These are phyloP conservation scores for Suhomyces terraborum DNA, from an alignment of 1,139 yeast species.

Conservation along the genomic window DNA sequence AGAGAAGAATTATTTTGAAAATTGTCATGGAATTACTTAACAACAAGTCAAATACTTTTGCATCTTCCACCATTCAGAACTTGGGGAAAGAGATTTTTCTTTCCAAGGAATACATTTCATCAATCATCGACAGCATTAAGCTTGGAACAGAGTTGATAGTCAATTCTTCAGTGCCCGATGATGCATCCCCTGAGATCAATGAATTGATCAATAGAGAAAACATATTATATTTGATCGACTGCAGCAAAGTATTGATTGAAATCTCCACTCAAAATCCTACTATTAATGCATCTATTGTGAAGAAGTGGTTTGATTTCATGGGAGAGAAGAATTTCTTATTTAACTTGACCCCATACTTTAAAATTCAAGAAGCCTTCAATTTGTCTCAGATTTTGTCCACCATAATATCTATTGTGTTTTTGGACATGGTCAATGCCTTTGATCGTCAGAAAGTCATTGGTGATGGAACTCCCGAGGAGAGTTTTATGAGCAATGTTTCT, in stretches of 20 bases:
- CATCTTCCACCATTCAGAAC: constrained; percentile 37
- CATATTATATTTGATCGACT: constrained; percentile 38
- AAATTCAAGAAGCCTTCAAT: constrained; percentile 36
- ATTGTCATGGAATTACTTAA: constrained; percentile 42
- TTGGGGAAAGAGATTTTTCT: constrained; percentile 42
- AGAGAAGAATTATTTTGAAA: constrained; percentile 47
- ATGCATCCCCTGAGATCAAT: constrained; percentile 24
- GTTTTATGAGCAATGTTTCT: constrained; percentile 46
- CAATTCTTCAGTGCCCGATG: constrained; percentile 13
- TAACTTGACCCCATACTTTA: constrained; percentile 28
- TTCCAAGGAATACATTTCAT: constrained; percentile 28
- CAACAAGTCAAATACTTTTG: constrained; percentile 33
- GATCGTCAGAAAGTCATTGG: constrained; percentile 5
- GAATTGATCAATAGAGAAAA: constrained; percentile 36
- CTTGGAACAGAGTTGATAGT: constrained; percentile 4
- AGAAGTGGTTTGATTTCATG: constrained; percentile 61
- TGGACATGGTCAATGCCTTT: constrained; percentile 53
- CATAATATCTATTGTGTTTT: constrained; percentile 48
- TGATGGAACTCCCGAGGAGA: background rate
- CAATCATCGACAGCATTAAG: constrained; percentile 25
- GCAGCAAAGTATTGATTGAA: constrained; percentile 49
- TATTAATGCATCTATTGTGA: constrained; percentile 32
- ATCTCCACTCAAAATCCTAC: constrained; percentile 37
- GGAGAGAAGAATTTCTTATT: constrained; percentile 42
- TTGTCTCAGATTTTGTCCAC: constrained; percentile 53